A percentile compares a stretch with the other conserved stretches of the same genome.
phyloP scores from a whole-genome alignment of 768 basidiomycete genomes.

The Psilocybe sp. region DNA sequence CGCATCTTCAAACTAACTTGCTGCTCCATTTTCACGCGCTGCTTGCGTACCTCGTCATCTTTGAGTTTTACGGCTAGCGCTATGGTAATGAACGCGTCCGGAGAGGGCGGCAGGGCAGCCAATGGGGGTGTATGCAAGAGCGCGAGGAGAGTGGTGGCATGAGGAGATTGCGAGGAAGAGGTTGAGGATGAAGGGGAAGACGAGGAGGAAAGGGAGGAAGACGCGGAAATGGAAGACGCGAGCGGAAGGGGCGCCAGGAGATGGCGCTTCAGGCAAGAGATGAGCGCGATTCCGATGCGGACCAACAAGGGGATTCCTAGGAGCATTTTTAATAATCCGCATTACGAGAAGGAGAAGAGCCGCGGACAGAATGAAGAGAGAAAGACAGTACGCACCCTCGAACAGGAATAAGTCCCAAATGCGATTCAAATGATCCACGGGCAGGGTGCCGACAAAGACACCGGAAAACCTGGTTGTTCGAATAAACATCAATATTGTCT shows the following conservation, averaged over 20 bases:
- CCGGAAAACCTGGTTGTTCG: constrained; percentile 58
- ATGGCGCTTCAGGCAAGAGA: constrained; percentile 56
- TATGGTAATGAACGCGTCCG: constrained; percentile 63
- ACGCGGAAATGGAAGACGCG: too few relatives aligned
- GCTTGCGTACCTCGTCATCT: constrained; percentile 77
- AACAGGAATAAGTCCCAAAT: constrained; percentile 84
- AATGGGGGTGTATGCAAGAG: constrained; percentile 50
- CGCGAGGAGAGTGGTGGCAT: constrained; percentile 44
- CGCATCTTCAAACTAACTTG: constrained; percentile 60
- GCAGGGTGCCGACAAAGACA: constrained; percentile 66
- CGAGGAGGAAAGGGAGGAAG: too few relatives aligned
- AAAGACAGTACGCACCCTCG: constrained; percentile 51
- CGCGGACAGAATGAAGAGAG: too few relatives aligned
- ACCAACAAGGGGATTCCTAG: constrained; percentile 73
- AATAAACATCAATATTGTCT: background rate
- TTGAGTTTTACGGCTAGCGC: constrained; percentile 67
- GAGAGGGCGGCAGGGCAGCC: constrained; percentile 50
- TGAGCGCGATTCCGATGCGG: constrained; percentile 68
- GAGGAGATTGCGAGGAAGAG: constrained; percentile 26
- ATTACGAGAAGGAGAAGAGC: background rate
- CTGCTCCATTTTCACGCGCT: constrained; percentile 72
- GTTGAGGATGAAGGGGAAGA: too few relatives aligned
- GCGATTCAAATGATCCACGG: constrained; percentile 62
- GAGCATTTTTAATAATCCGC: background rate
- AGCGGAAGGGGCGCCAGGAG: constrained; percentile 34